These are phyloP conservation scores for Cyclotella kingstonii DNA, from an alignment of 108 stramenopile genomes.

Conservation along the genomic window DNA sequence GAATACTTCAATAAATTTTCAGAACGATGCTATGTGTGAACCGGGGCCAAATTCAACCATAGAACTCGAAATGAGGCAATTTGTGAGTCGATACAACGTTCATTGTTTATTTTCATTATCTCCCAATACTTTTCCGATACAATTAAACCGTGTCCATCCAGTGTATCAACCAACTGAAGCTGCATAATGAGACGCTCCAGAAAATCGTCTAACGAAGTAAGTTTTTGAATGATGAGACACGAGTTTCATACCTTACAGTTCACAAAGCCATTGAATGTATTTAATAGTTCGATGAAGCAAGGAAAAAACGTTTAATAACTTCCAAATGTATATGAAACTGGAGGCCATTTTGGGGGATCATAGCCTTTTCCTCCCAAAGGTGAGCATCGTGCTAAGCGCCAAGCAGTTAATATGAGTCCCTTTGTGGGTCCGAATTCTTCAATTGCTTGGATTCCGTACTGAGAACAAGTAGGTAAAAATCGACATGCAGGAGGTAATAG, in stretches of 20 bases:
- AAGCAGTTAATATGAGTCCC: slow-evolving; percentile 73
- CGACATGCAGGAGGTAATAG: slow-evolving; percentile 86
- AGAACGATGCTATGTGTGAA: too few relatives aligned
- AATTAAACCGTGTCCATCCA: not conserved
- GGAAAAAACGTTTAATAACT: slow-evolving; percentile 55
- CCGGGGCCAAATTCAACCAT: slow-evolving; percentile 44
- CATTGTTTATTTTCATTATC: not conserved
- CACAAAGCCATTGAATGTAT: not conserved
- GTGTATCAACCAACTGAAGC: slow-evolving; percentile 37
- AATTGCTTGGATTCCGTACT: slow-evolving; percentile 86
- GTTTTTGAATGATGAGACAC: not conserved
- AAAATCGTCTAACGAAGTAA: slow-evolving; percentile 22
- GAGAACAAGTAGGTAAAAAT: slow-evolving; percentile 85
- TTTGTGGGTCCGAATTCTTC: slow-evolving; percentile 74
- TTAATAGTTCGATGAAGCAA: not conserved
- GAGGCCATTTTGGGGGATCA: slow-evolving; percentile 88
- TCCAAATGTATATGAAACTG: slow-evolving; percentile 65
- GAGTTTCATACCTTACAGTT: not conserved
- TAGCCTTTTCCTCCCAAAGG: slow-evolving; percentile 88
- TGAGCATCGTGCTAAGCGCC: slow-evolving; percentile 79
- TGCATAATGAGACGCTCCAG: slow-evolving; percentile 36
- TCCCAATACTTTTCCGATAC: not conserved
- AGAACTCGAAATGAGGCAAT: slow-evolving; percentile 47
- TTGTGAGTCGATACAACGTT: slow-evolving; percentile 29
- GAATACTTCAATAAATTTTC: too few relatives aligned